Percentiles rank a stretch among this genome's conserved stretches.
These are phyloP conservation scores for Teunomyces kruisii DNA, from an alignment of 805 yeast genomes.

Conservation along the genomic window DNA sequence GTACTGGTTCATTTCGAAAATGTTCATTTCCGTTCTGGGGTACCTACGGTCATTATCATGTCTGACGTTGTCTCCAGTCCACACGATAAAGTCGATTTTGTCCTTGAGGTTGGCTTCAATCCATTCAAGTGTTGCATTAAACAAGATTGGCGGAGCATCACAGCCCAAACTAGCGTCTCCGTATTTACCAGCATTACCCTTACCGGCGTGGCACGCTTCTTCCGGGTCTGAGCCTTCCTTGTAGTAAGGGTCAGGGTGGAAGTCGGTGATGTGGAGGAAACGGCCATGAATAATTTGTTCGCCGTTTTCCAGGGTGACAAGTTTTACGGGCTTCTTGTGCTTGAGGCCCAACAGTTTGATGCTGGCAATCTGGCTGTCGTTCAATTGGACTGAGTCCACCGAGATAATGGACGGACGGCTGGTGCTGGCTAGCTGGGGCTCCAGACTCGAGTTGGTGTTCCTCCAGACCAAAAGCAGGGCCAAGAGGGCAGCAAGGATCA, in stretches of 20 bases:
- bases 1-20: slow-evolving; percentile 64
- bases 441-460: background rate
- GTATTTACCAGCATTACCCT: slow-evolving; percentile 58
- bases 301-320: slow-evolving; percentile 22
- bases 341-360: slow-evolving; percentile 30
- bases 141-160: slow-evolving; percentile 66
- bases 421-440: background rate
- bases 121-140: slow-evolving; percentile 68
- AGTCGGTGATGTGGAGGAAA: slow-evolving; percentile 81
- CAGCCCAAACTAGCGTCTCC: slow-evolving; percentile 80
- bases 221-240: slow-evolving; percentile 46
- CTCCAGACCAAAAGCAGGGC: background rate
- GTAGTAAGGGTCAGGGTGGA: slow-evolving; percentile 80
- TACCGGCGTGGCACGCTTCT: slow-evolving; percentile 58
- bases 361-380: slow-evolving; percentile 4
- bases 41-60: slow-evolving; percentile 75
- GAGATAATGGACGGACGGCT: background rate
- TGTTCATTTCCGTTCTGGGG: slow-evolving; percentile 74
- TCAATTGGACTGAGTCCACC: background rate
- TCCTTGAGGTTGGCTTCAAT: slow-evolving; percentile 61
- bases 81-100: slow-evolving; percentile 78
- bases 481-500: background rate
- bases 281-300: slow-evolving; percentile 59
- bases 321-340: slow-evolving; percentile 27
- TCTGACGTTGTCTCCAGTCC: slow-evolving; percentile 90